Evolutionary conservation across 2,329 filamentous ascomycete species (phyloP).

Genomic region (Raffaelea deltoideospora): DNA sequence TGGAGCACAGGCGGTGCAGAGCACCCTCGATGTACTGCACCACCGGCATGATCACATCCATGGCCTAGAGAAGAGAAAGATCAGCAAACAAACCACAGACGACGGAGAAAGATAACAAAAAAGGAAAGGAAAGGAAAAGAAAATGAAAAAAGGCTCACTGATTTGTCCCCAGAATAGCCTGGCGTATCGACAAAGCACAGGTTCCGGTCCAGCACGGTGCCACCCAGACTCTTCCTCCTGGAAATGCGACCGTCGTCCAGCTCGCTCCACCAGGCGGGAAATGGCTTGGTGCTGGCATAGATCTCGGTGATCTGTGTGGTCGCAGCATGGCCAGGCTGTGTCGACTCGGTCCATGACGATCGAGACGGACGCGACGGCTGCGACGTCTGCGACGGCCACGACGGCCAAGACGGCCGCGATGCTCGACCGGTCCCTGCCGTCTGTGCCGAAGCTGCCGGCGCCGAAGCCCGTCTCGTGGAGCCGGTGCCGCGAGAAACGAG

Average conservation of each 20-base stretch:
- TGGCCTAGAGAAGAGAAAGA: constrained; percentile 20
- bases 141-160: no score
- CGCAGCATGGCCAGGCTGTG: no score
- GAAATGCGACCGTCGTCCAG: constrained; percentile 46
- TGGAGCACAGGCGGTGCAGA: constrained; percentile 45
- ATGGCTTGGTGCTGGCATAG: constrained; percentile 68
- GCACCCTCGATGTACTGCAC: constrained; percentile 60
- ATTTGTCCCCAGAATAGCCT: no score
- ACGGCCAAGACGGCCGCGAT: constrained; percentile 1
- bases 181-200: constrained; percentile 85
- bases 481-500: constrained; percentile 3
- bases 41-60: constrained; percentile 43
- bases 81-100: no score
- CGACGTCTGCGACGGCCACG: neutral
- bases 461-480: constrained; percentile 9
- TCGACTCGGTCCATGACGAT: no score
- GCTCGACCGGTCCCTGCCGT: no score
- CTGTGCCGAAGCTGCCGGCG: constrained; percentile 4
- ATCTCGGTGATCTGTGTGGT: constrained; percentile 45
- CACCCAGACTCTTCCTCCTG: constrained; percentile 56
- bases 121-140: neutral
- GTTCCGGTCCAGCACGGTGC: constrained; percentile 75
- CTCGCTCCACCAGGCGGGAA: constrained; percentile 81
- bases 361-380: constrained; percentile 8
- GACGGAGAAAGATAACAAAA: no score